Evolutionary conservation across 345 rosid genomes (phyloP), one percentile per base, ranked within the genome.

Genomic region (Euphorbia lathyris): DNA sequence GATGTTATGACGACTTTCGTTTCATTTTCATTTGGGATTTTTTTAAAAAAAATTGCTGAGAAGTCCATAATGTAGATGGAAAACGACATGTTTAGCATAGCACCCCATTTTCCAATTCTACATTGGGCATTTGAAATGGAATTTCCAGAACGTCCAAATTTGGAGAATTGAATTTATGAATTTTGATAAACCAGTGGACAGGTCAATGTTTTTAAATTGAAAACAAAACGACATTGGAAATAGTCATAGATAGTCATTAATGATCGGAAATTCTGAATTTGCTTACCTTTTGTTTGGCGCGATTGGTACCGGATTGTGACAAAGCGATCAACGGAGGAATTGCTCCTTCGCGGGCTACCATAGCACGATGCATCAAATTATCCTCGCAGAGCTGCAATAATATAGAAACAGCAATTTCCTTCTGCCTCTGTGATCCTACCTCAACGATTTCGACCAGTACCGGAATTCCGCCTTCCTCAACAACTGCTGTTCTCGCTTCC

Each of bases 261-360:
- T 30, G 32, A 64, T 65, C 34, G 70, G 63, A 63, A 40, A 58
- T 2, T 8, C 16, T 0, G 32, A 63, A 45, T 6, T 3, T 22
- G 16, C 59, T 76, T 36, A 90, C 96, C 91, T 91, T 92, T 77
- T 80, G 91, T 77, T 92, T 95, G 48, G 93, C 90, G 82, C 99
- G 90, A 79, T 77, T 85, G 11, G 97, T 85, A 77, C 93, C 96
- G 74, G 89, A 83, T 77, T 92, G 97, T 9, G 97, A 83, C 64
- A 88, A 75, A 58, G 91, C 88, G 40, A 90, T 93, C 58, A 95
- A 77, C n/a, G 97, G 94, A 55, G 99, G 97, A 29, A 95, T 90
- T 26, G 96, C 97, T 64, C 99, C 99, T 82, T 95, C 99, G 36
- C 97, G 88, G 30, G 85, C 85, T 75, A 95, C 96, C 97, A 87